Evolutionary conservation across 164 flowering plant genomes (phyloP), one percentile per base, ranked within the genome.

Genomic region (Amborella trichopoda): DNA sequence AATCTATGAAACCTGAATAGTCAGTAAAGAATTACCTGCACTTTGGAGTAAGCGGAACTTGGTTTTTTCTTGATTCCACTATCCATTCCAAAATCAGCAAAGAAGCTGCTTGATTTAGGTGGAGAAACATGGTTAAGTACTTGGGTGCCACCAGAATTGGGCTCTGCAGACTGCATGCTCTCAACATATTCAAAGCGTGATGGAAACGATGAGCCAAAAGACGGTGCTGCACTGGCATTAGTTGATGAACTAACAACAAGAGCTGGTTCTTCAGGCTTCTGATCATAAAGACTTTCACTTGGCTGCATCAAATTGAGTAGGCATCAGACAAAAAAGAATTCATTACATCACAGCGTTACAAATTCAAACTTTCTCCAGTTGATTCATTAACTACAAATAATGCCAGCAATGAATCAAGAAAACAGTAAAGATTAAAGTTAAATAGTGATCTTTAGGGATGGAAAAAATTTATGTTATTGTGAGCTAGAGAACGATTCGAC

Each of bases 71-170:
- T 69, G 54, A 67, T 78, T 23, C 86, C 81, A 62, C 72, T 59
- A 38, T 82, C 96, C 95, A 85, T 88, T 36, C 95, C 99, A 64
- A 75, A 93, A 0, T 93, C 96, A 10, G 80, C 74, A 72, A 93
- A 93, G 65, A 93, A 93, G 56, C 68, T 72, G 24, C 96, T 66
- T 14, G 96, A 71, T 62, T 76, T 82, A 49, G 96, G 99, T 16
- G 96, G 77, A n/a, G 81, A 60, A 24, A 93, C 86, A 72, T 93
- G 99, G 56, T 71, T 65, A 50, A 68, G 26, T 36, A 65, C 72
- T 49, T 72, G 78, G 13, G 73, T 14, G 24, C 85, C 81, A 44
- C 70, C 72, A 21, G 81, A 58, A 70, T 62, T 76, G 44, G 32
- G 48, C 20, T 75, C 87, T 40, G 77, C 6, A 43, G 80, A 52